These are phyloP conservation scores for Lophiostoma macrostomum DNA, from an alignment of 495 filamentous ascomycete species.

Conservation along the genomic window DNA sequence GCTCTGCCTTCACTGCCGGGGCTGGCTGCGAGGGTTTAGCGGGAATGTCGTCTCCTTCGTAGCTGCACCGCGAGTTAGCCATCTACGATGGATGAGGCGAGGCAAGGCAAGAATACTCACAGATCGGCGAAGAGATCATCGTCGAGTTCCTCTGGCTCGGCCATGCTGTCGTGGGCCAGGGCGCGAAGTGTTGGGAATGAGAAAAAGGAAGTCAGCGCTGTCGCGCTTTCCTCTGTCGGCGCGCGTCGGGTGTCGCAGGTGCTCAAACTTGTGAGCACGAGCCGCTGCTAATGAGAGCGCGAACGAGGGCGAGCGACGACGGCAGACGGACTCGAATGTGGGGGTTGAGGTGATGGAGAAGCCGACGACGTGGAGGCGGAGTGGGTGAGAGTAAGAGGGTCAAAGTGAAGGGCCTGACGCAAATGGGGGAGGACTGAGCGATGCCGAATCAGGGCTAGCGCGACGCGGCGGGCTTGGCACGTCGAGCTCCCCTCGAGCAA, in stretches of 20 bases:
- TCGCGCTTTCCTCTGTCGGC: neutral
- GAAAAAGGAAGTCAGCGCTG: slow-evolving; percentile 9
- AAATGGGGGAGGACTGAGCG: too few relatives aligned
- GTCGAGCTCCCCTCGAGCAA: too few relatives aligned
- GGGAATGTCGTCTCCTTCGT: slow-evolving; percentile 75
- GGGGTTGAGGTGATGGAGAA: too few relatives aligned
- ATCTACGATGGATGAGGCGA: neutral
- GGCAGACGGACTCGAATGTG: too few relatives aligned
- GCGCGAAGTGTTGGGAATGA: neutral
- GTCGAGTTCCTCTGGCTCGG: slow-evolving; percentile 85
- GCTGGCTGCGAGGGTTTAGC: slow-evolving; percentile 33
- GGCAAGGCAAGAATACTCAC: slow-evolving; percentile 53
- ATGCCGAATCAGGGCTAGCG: too few relatives aligned
- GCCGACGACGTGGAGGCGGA: too few relatives aligned
- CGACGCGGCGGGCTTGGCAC: too few relatives aligned
- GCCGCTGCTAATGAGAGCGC: too few relatives aligned
- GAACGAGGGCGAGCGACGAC: too few relatives aligned
- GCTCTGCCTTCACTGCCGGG: slow-evolving; percentile 1
- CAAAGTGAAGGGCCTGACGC: too few relatives aligned
- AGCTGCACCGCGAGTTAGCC: slow-evolving; percentile 50
- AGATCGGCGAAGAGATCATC: slow-evolving; percentile 98
- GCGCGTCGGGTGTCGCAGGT: slow-evolving; percentile 6
- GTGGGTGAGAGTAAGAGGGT: too few relatives aligned
- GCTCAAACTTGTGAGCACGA: too few relatives aligned
- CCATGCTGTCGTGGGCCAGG: slow-evolving; percentile 53